phyloP scores from a whole-genome alignment of 176 grass and related monocot genomes.

The Hordeum vulgare region MorexV3_pseudomolecules_assembly NC_058520.1:485242026-485242525 shows the following conservation, averaged over 20 bases:
- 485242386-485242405: constrained; percentile 90
- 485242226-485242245: neutral
- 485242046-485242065: constrained; percentile 87
- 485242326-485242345: constrained; percentile 90
- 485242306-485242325: constrained; percentile 93
- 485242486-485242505: constrained; percentile 81
- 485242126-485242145: no score
- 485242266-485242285: constrained; percentile 91
- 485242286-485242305: constrained; percentile 98
- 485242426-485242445: constrained; percentile 93
- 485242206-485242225: neutral
- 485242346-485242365: constrained; percentile 71
- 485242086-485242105: no score
- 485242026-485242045: constrained; percentile 86
- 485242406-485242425: constrained; percentile 91
- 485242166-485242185: no score
- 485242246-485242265: constrained; percentile 70
- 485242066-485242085: constrained; percentile 95
- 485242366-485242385: constrained; percentile 69
- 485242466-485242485: constrained; percentile 80
- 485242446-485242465: constrained; percentile 79
- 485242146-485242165: no score
- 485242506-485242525: constrained; percentile 83
- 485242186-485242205: no score
- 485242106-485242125: no score